These are phyloP conservation scores for Fermentozyma sake DNA, from an alignment of 1,139 yeast species.

Conservation along the genomic window DNA sequence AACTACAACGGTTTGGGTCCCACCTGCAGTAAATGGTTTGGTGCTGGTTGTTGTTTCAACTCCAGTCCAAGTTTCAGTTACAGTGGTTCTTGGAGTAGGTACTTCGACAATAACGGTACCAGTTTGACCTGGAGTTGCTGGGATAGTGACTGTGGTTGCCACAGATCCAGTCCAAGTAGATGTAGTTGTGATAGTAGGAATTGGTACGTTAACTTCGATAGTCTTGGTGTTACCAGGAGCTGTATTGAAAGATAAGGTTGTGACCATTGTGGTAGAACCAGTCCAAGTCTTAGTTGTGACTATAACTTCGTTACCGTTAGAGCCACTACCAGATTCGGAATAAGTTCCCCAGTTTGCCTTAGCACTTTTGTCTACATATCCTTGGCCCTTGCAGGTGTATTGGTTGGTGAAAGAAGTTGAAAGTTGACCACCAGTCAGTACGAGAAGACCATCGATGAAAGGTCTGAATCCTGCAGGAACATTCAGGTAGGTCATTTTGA, in stretches of 20 bases:
- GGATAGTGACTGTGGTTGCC: constrained; percentile 5
- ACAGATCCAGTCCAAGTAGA: constrained; percentile 7
- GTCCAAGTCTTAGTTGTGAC: constrained; percentile 21
- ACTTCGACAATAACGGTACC: constrained; percentile 15
- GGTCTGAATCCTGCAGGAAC: constrained; percentile 31
- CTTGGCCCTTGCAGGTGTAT: constrained; percentile 11
- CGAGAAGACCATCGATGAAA: constrained; percentile 15
- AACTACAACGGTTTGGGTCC: constrained; percentile 13
- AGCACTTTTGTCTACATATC: constrained; percentile 1
- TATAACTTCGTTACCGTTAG: constrained; percentile 17
- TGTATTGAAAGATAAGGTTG: constrained; percentile 14
- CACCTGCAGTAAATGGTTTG: constrained; percentile 8
- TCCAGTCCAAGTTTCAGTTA: constrained; percentile 5
- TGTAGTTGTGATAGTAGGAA: constrained; percentile 10
- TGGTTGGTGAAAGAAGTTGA: constrained; percentile 10
- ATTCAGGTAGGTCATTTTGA: constrained; percentile 12
- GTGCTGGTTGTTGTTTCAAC: constrained; percentile 5
- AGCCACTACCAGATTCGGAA: constrained; percentile 11
- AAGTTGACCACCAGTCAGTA: background rate
- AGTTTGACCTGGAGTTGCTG: constrained; percentile 10
- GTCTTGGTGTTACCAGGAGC: constrained; percentile 8
- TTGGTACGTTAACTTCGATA: constrained; percentile 11
- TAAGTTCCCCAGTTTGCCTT: constrained; percentile 8
- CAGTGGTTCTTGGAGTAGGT: constrained; percentile 10
- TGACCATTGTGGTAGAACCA: constrained; percentile 16